Evolutionary conservation across 2,329 filamentous ascomycete species (phyloP).

Genomic region (Lasiodiplodia citricola): DNA sequence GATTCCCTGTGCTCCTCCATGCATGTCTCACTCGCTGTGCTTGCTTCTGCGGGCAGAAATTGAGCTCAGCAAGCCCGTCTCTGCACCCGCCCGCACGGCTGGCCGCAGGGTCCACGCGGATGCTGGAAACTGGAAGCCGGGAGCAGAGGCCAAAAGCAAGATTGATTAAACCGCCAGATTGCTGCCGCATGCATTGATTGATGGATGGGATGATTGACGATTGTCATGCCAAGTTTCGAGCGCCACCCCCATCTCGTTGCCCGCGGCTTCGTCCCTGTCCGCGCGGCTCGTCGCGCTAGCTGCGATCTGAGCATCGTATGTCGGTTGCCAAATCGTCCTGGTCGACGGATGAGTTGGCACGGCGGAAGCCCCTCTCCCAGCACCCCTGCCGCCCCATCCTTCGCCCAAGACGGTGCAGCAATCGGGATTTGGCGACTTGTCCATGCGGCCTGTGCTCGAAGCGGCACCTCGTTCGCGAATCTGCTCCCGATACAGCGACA

Average conservation of each 20-base stretch:
- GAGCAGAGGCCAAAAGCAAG: conserved; percentile 9
- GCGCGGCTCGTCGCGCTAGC: conserved; percentile 19
- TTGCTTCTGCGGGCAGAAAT: conserved; percentile 14
- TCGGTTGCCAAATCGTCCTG: conserved; percentile 28
- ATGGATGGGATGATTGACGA: not conserved
- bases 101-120: conserved; percentile 22
- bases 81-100: conserved; percentile 21
- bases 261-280: conserved; percentile 7
- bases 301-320: conserved; percentile 10
- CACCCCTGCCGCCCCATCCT: conserved; percentile 10
- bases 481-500: conserved; percentile 19
- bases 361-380: conserved; percentile 33
- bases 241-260: conserved; percentile 15
- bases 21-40: conserved; percentile 19
- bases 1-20: conserved; percentile 10
- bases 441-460: conserved; percentile 19
- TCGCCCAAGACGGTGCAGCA: conserved; percentile 16
- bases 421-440: conserved; percentile 15
- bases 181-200: conserved; percentile 8
- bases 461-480: conserved; percentile 7
- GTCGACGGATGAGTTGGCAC: conserved; percentile 39
- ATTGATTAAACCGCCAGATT: conserved; percentile 14
- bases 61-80: conserved; percentile 1
- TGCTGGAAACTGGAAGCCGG: conserved; percentile 18
- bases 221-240: conserved; percentile 10